Conservation (phyloP, 2,329 filamentous ascomycete genomes). For the Colletotrichum tofieldiae region DNA sequence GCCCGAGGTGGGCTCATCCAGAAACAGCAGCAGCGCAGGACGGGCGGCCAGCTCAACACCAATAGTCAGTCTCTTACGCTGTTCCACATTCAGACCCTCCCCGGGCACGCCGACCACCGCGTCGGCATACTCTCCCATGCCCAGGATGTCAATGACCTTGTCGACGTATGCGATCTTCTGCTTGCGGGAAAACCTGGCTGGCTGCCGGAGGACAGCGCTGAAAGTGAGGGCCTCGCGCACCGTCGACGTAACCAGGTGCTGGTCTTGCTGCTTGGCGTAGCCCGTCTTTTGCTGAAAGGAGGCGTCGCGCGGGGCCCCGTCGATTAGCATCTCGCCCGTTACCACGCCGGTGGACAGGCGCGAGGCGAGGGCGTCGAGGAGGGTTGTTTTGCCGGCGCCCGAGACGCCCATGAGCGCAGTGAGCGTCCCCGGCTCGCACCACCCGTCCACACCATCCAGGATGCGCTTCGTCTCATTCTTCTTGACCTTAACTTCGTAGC, state of each 20-base stretch:
- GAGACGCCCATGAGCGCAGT: constrained; percentile 82
- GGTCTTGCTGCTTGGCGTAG: constrained; percentile 81
- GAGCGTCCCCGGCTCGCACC: constrained; percentile 82
- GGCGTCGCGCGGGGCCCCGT: constrained; percentile 74
- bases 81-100: constrained; percentile 64
- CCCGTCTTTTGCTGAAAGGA: constrained; percentile 81
- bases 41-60: constrained; percentile 85
- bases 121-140: constrained; percentile 76
- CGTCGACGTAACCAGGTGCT: constrained; percentile 77
- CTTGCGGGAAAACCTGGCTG: constrained; percentile 64
- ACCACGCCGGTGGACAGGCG: constrained; percentile 83
- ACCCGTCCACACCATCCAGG: constrained; percentile 80
- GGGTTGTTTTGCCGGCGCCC: constrained; percentile 83
- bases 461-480: constrained; percentile 75
- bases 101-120: constrained; percentile 79
- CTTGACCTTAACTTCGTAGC: constrained; percentile 80
- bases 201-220: constrained; percentile 77
- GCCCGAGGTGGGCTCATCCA: constrained; percentile 84
- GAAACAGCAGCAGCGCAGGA: constrained; percentile 79
- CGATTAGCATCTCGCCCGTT: constrained; percentile 78
- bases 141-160: constrained; percentile 49
- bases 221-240: constrained; percentile 79
- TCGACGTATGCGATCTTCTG: constrained; percentile 51
- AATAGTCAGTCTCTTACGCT: constrained; percentile 76
- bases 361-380: constrained; percentile 81